Evolutionary conservation across 306 rosid species (phyloP), one percentile per base, ranked within the genome.

Genomic region (Pterocarpus santalinus): DNA sequence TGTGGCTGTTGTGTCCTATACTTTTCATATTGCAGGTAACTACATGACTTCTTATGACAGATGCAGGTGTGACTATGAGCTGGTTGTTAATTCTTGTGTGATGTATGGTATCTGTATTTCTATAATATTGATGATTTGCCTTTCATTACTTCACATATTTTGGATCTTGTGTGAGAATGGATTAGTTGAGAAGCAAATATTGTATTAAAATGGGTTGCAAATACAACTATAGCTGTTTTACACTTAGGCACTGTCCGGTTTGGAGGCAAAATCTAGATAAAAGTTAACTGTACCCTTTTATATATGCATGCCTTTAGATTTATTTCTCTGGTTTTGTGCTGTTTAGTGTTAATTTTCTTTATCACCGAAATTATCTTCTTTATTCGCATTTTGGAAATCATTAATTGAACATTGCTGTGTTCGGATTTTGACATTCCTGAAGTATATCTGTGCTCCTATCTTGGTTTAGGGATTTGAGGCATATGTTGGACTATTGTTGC

Each of bases 1-100:
- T 96, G 68, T 96, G 94, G 99, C 76, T 96, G 83, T 86, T 96
- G 85, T 96, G 97, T 86, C 99, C 99, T 68, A 56, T 96, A 77
- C 94, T 96, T 62, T 96, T 96, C 86, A 79, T 89, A 46, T 81
- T 96, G 88, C 99, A 96, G 99, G 99, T 96, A 82, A 81, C 64
- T 80, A 44, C 69, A 12, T 72, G 79, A 55, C 72, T 36, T 62
- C 72, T 61, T 72, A 32, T 58, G 65, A 69, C 58, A 5, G 55
- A 9, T 70, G 68, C 47, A 35, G 62, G 53, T 41, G 57, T 76
- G n/a, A 78, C 14, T 75, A 34, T 43, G 74, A 65, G 69, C 43
- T 41, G 8, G 10, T 33, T 51, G 28, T 63, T 39, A 32, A 39
- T 53, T 5, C 47, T 46, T 7, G 32, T 81, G 33, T 28, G 34